Evolutionary conservation across 2,329 filamentous ascomycete species (phyloP).

Genomic region (Thielaviopsis ethacetica): DNA sequence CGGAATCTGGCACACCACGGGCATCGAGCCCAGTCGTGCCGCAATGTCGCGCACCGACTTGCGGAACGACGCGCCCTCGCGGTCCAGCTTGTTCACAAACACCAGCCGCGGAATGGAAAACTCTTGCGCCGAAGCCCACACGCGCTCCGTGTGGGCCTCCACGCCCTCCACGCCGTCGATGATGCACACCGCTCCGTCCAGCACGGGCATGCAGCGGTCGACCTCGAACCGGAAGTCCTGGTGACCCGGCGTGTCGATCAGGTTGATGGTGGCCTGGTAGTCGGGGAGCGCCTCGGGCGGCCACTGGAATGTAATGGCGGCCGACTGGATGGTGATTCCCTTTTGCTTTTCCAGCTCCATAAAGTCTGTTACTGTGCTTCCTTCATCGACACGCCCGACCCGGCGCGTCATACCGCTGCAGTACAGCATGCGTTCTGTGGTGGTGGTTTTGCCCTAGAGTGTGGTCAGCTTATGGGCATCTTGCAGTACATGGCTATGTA

Average conservation of each 20-base stretch:
- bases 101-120: conserved; percentile 71
- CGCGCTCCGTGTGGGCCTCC: conserved; percentile 91
- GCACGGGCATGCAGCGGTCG: conserved; percentile 68
- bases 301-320: conserved; percentile 91
- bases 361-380: conserved; percentile 94
- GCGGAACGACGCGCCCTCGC: conserved; percentile 64
- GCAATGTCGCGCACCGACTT: conserved; percentile 77
- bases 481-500: no score
- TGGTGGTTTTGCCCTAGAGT: conserved; percentile 75
- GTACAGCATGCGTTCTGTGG: conserved; percentile 96
- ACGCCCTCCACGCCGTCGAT: conserved; percentile 86
- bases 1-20: conserved; percentile 83
- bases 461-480: conserved; percentile 4
- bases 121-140: conserved; percentile 79
- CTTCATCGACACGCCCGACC: conserved; percentile 83
- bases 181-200: conserved; percentile 85
- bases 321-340: conserved; percentile 86
- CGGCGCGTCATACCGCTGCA: conserved; percentile 81
- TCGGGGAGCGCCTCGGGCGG: conserved; percentile 29
- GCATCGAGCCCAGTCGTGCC: conserved; percentile 63
- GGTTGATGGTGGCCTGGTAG: conserved; percentile 45
- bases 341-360: conserved; percentile 55
- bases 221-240: conserved; percentile 98
- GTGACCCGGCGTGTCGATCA: conserved; percentile 93
- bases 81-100: conserved; percentile 66